Evolutionary conservation across 164 flowering plant genomes (phyloP).

Genomic region (Chimonanthus salicifolius): DNA sequence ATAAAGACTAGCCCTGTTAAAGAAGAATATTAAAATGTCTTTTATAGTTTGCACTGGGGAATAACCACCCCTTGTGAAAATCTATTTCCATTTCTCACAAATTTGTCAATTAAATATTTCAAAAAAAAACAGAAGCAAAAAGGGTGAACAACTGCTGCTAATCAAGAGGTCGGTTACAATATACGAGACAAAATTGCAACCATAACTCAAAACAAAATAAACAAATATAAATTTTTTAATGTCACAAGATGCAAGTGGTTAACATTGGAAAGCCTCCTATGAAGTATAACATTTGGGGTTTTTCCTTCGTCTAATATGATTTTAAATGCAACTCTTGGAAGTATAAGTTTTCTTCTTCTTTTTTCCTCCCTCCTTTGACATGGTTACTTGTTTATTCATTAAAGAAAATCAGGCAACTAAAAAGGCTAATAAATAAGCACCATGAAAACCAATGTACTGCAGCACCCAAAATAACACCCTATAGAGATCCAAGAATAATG

Average conservation of each 20-base stretch:
- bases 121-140: background rate
- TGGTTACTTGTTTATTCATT: no score
- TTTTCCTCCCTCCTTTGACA: no score
- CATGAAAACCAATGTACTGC: no score
- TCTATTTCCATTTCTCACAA: background rate
- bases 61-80: background rate
- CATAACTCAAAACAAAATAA: background rate
- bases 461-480: no score
- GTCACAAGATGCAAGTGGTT: background rate
- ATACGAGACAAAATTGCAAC: background rate
- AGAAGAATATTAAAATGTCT: background rate
- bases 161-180: no score
- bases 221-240: no score
- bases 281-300: background rate
- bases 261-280: background rate
- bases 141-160: background rate
- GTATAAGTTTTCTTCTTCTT: background rate
- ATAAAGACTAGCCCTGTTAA: no score
- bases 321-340: background rate
- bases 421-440: no score
- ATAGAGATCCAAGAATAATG: no score
- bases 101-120: no score
- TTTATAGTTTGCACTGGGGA: background rate
- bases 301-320: background rate
- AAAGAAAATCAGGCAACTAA: no score